Evolutionary conservation across 2,329 filamentous ascomycete genomes (phyloP), one percentile per base, ranked within the genome.

Genomic region (Madurella fahalii): DNA sequence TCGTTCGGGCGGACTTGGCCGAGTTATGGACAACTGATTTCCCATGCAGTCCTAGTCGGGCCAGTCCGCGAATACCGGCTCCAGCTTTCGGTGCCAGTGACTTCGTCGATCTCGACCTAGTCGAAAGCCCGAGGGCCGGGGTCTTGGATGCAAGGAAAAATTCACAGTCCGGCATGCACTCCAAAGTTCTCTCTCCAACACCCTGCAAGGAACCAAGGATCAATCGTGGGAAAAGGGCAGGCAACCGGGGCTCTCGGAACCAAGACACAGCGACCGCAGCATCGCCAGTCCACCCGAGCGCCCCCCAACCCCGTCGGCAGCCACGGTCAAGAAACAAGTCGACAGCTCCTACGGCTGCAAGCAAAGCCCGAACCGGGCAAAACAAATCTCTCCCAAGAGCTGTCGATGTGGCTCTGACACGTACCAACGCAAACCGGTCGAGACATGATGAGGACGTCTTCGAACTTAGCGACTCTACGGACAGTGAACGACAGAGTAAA

Each of bases 21-120:
- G 57, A 59, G 9, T 13, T 54, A 3, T 59, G 54, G 54, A 30
- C 54, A 20, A 41, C 47, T 15, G 44, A 52, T 25, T 42, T 31
- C 8, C 34, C 39, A 3, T 41, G 41, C 1, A 11, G n/a, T 9
- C 43, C n/a, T n/a, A n/a, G n/a, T n/a, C n/a, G n/a, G n/a, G n/a
- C 31, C 2, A 52, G 41, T 30, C 51, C 52, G 8, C 18, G 40
- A 16, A 48, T 44, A 16, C 31, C 50, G 3, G 42, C 54, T 5
- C 43, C 51, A 1, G 42, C 51, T 39, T 54, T 48, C 11, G 48
- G 25, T 11, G 20, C 30, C 2, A 53, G 47, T 31, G 51, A 54
- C 18, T 47, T 59, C 51, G 37, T 56, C 20, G 46, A 57, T 31
- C 48, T 57, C 3, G 54, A 57, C 18, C 31, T 18, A 15, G 30